Evolutionary conservation across 2,329 filamentous ascomycete genomes (phyloP).

Genomic region (Pyricularia sp.): DNA sequence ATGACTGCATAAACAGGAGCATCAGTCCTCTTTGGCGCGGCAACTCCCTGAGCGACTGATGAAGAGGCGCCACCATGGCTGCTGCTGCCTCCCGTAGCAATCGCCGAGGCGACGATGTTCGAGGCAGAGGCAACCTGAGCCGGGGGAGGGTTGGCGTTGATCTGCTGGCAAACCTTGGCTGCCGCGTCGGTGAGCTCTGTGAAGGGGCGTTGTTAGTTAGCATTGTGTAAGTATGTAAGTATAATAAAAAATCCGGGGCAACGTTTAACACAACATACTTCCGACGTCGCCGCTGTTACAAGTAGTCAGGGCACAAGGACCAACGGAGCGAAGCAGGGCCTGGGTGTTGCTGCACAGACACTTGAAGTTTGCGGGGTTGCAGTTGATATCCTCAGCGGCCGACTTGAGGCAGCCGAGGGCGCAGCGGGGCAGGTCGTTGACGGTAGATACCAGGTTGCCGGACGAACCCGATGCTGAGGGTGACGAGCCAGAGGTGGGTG

Average conservation of each 20-base stretch:
- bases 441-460: not conserved
- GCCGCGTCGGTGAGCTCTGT: not conserved
- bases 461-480: not conserved
- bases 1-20: not conserved
- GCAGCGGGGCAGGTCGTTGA: not conserved
- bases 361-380: slow-evolving; percentile 1
- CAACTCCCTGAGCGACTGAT: not conserved
- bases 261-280: not conserved
- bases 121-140: slow-evolving; percentile 4
- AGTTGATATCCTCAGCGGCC: not conserved
- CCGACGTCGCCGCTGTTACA: not conserved
- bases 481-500: not conserved
- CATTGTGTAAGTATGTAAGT: not conserved
- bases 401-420: not conserved
- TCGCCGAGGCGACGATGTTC: not conserved
- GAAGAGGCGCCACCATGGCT: not conserved
- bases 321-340: not conserved
- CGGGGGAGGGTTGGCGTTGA: slow-evolving; percentile 3
- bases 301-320: not conserved
- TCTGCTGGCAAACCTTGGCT: not conserved
- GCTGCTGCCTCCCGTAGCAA: not conserved
- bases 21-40: not conserved
- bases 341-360: slow-evolving; percentile 1
- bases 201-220: not conserved
- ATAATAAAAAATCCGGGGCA: too few species aligned